Conservation (phyloP, 2,329 filamentous ascomycete genomes). For the Elsinoe perseae region DNA sequence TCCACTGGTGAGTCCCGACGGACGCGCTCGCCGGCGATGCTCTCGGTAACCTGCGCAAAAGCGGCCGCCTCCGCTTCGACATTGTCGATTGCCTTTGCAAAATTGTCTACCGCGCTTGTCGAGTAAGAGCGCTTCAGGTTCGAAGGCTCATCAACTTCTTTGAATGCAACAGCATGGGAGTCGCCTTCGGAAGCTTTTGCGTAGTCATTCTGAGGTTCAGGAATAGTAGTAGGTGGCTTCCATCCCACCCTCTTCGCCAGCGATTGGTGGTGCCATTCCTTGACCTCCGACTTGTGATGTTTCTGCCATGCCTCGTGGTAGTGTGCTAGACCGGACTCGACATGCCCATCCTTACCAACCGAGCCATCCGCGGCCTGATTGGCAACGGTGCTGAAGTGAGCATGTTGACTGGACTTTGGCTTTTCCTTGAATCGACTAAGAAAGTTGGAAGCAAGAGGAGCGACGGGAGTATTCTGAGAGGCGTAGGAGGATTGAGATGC, state of each 20-base stretch:
- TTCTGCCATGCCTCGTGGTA: constrained; percentile 89
- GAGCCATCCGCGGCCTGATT: constrained; percentile 33
- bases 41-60: constrained; percentile 76
- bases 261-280: constrained; percentile 88
- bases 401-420: constrained; percentile 25
- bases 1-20: constrained; percentile 37
- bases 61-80: constrained; percentile 45
- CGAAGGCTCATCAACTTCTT: constrained; percentile 25
- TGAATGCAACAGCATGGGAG: constrained; percentile 30
- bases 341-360: constrained; percentile 27
- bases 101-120: constrained; percentile 52
- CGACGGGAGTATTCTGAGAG: constrained; percentile 52
- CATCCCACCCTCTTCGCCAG: constrained; percentile 84
- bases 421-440: constrained; percentile 39
- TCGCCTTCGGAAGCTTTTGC: constrained; percentile 30
- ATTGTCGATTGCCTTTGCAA: constrained; percentile 46
- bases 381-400: constrained; percentile 21
- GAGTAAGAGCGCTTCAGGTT: constrained; percentile 44
- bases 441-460: constrained; percentile 44
- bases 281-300: constrained; percentile 59
- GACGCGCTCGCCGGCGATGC: constrained; percentile 70
- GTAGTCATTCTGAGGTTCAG: constrained; percentile 25
- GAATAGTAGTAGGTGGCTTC: constrained; percentile 50
- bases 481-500: constrained; percentile 80
- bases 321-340: constrained; percentile 62